A percentile compares a stretch with the other conserved stretches of the same genome.
Evolutionary conservation across 768 basidiomycete genomes (phyloP).

Genomic region (Epithele typhae): DNA sequence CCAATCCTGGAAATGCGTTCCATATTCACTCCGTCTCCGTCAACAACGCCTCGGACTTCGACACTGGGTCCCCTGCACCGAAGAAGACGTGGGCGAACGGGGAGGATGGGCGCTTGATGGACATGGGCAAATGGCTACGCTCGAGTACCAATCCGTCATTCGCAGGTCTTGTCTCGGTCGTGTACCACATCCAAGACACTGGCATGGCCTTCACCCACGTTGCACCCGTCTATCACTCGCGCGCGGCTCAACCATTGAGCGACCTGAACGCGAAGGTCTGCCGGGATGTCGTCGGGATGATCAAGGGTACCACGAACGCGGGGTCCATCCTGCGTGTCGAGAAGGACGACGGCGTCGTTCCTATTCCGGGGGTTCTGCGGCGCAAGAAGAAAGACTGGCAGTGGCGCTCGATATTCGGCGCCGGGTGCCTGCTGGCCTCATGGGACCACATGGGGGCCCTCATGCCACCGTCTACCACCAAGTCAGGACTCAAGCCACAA

Average conservation of each 20-base stretch:
- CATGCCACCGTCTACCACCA: too few species aligned
- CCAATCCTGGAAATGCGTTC: background rate
- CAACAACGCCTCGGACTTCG: background rate
- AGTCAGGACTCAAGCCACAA: too few species aligned
- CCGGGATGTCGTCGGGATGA: background rate
- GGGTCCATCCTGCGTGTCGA: too few species aligned
- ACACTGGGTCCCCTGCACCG: background rate
- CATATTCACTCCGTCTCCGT: background rate
- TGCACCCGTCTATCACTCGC: background rate
- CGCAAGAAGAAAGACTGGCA: too few species aligned
- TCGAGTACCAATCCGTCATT: background rate
- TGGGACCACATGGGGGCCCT: too few species aligned
- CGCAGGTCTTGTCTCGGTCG: background rate
- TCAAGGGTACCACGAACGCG: too few species aligned
- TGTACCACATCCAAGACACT: background rate
- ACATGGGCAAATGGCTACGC: background rate
- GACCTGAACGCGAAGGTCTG: too few species aligned
- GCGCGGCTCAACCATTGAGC: too few species aligned
- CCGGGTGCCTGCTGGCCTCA: too few species aligned
- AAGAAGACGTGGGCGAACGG: background rate
- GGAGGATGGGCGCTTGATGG: background rate
- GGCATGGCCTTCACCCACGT: background rate
- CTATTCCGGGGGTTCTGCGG: too few species aligned
- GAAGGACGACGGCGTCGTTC: too few species aligned
- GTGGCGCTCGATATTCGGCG: too few species aligned